phyloP scores from a whole-genome alignment of 495 filamentous ascomycete genomes.

The Margaritispora aquatica region DNA sequence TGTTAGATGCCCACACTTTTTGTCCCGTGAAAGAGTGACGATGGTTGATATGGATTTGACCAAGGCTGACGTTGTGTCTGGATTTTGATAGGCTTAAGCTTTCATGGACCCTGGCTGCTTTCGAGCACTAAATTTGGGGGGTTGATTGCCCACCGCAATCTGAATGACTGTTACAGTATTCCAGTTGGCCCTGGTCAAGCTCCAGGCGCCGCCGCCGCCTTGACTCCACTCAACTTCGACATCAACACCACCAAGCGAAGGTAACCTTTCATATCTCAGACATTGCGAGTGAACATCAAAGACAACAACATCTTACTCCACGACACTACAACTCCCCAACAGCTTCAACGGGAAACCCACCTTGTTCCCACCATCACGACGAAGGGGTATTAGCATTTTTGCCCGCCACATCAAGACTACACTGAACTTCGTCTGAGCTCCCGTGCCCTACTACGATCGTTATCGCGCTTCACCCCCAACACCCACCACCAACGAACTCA shows the following conservation, averaged over 20 bases:
- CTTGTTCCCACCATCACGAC: neutral
- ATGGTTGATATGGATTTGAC: neutral
- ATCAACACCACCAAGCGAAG: neutral
- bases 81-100: neutral
- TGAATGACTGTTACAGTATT: neutral
- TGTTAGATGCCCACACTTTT: too few relatives aligned
- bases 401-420: neutral
- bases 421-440: neutral
- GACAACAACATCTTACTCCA: conserved; percentile 12
- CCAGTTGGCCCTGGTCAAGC: neutral
- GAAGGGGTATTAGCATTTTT: too few relatives aligned
- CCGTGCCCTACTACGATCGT: conserved; percentile 7
- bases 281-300: conserved; percentile 1
- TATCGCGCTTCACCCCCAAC: conserved; percentile 15
- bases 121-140: neutral
- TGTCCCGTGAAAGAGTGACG: neutral
- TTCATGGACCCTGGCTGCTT: neutral
- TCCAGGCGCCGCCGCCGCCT: neutral
- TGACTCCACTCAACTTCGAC: neutral
- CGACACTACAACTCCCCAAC: neutral
- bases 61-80: conserved; percentile 2
- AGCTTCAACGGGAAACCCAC: neutral
- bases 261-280: neutral
- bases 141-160: neutral
- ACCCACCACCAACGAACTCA: neutral